Evolutionary conservation across 495 filamentous ascomycete genomes (phyloP).

Genomic region (Penicillium lagena): DNA sequence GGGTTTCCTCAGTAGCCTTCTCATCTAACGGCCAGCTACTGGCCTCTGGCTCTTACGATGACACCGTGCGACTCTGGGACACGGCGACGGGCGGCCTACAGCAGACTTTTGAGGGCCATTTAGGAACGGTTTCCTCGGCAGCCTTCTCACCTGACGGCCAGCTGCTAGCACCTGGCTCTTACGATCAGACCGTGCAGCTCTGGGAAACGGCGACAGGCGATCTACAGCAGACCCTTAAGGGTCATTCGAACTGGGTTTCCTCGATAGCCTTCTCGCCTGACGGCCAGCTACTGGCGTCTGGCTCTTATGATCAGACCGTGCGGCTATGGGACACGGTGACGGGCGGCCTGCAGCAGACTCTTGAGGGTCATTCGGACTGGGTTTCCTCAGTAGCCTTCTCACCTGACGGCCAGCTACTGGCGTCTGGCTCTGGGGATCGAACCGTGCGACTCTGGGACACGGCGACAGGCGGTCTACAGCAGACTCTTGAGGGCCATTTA

Average conservation of each 20-base stretch:
- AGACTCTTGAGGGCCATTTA: conserved; percentile 9
- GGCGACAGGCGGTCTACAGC: conserved; percentile 11
- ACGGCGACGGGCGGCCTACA: conserved; percentile 11
- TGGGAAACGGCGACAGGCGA: conserved; percentile 23
- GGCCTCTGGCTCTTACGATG: conserved; percentile 9
- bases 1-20: conserved; percentile 11
- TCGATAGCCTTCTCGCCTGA: conserved; percentile 16
- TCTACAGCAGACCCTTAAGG: conserved; percentile 4
- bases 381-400: conserved; percentile 14
- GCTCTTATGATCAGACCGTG: conserved; percentile 18
- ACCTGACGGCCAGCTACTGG: conserved; percentile 10
- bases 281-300: conserved; percentile 11
- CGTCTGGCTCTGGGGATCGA: conserved; percentile 7
- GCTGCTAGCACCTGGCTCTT: conserved; percentile 18
- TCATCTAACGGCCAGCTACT: conserved; percentile 10
- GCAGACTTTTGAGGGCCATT: conserved; percentile 10
- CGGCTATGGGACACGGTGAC: conserved; percentile 26
- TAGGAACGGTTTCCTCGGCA: conserved; percentile 6
- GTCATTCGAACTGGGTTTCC: conserved; percentile 5
- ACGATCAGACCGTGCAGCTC: conserved; percentile 24
- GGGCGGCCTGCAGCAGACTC: conserved; percentile 11
- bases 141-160: conserved; percentile 19
- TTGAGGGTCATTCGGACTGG: conserved; percentile 8
- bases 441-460: conserved; percentile 17
- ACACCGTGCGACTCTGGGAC: conserved; percentile 16